Evolutionary conservation across 208 protist species (phyloP).

Genomic region (Herpetomonas tarakana): DNA sequence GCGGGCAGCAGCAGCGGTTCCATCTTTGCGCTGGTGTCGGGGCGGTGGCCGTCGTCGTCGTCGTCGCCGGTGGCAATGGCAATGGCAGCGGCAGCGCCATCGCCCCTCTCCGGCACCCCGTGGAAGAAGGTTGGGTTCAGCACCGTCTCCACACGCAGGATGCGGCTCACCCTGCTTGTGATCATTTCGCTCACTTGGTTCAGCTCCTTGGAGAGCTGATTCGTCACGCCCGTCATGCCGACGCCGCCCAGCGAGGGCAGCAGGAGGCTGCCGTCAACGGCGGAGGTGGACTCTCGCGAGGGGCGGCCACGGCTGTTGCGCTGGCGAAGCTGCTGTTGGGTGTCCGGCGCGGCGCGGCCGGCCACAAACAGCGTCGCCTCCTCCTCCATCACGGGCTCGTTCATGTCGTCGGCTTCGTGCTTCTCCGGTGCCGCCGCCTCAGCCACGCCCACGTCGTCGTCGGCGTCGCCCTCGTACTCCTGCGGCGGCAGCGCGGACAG

Average conservation of each 20-base stretch:
- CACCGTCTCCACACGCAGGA: slow-evolving; percentile 44
- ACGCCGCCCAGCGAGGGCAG: slow-evolving; percentile 12
- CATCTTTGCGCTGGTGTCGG: not conserved
- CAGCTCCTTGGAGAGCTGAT: slow-evolving; percentile 28
- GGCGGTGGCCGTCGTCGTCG: slow-evolving; percentile 4
- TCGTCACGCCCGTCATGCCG: not conserved
- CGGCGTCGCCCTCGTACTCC: slow-evolving; percentile 33
- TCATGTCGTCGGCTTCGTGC: not conserved
- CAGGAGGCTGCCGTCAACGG: slow-evolving; percentile 3
- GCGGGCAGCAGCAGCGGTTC: slow-evolving; percentile 10
- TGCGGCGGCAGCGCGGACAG: slow-evolving; percentile 46
- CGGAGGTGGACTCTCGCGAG: slow-evolving; percentile 1
- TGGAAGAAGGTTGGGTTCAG: slow-evolving; percentile 29
- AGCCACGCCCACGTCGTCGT: not conserved
- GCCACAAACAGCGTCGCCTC: slow-evolving; percentile 27
- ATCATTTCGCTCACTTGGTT: slow-evolving; percentile 32
- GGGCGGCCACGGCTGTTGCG: slow-evolving; percentile 5
- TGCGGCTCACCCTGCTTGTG: slow-evolving; percentile 22
- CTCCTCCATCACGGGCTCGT: slow-evolving; percentile 29
- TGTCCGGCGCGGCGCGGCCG: slow-evolving; percentile 7
- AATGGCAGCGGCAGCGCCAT: not conserved
- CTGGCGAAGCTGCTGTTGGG: slow-evolving; percentile 6
- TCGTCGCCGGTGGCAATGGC: not conserved
- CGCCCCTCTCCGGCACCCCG: slow-evolving; percentile 14
- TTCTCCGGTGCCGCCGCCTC: not conserved